These are phyloP conservation scores for Botrytis aclada DNA, from an alignment of 2,329 filamentous ascomycete species.

Conservation along the genomic window DNA sequence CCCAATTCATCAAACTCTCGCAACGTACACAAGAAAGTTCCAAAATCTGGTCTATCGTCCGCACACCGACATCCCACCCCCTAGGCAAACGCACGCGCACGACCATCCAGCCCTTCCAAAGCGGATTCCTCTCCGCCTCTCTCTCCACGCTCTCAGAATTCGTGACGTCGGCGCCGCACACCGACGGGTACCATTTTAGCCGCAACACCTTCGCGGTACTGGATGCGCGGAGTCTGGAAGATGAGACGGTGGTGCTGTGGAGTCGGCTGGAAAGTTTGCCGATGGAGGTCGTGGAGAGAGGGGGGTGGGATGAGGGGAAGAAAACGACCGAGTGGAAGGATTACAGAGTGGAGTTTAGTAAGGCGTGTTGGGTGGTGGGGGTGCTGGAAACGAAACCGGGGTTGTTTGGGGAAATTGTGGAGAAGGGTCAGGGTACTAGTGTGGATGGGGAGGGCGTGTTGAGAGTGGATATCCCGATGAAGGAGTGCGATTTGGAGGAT, in stretches of 20 bases:
- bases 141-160: neutral
- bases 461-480: neutral
- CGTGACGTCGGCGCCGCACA: neutral
- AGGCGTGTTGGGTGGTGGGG: slow-evolving; percentile 1
- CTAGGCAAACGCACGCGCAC: neutral
- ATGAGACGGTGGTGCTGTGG: neutral
- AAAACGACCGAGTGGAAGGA: neutral
- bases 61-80: neutral
- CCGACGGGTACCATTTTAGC: neutral
- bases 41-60: neutral
- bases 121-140: neutral
- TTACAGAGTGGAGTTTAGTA: neutral
- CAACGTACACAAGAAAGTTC: neutral
- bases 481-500: neutral
- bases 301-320: neutral
- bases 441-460: neutral
- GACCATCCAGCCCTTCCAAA: neutral
- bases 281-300: neutral
- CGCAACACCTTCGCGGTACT: neutral
- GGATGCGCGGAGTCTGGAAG: neutral
- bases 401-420: slow-evolving; percentile 2
- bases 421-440: neutral
- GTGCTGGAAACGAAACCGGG: neutral
- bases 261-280: neutral
- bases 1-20: neutral